These are phyloP conservation scores for Carallia pectinifolia DNA, from an alignment of 345 rosid species.

Conservation along the genomic window DNA sequence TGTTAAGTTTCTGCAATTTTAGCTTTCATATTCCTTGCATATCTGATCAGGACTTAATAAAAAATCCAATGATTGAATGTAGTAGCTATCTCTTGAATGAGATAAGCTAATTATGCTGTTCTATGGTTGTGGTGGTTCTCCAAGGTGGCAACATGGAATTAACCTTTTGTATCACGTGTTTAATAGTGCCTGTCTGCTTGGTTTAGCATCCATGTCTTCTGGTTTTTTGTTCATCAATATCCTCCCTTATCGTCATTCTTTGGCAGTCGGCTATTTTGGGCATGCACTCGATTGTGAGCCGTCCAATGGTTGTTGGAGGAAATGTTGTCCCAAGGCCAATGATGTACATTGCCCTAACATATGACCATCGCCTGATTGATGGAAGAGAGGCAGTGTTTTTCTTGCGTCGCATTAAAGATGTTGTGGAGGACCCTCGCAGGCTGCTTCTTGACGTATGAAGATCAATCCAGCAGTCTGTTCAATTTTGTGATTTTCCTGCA, in stretches of 20 bases:
- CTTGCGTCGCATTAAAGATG: slow-evolving; percentile 79
- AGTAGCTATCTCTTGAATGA: no score
- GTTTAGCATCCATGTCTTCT: no score
- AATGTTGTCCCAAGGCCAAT: slow-evolving; percentile 61
- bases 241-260: neutral
- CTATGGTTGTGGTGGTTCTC: no score
- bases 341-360: slow-evolving; percentile 83
- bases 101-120: no score
- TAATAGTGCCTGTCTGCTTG: no score
- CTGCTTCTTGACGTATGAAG: slow-evolving; percentile 58
- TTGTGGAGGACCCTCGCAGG: slow-evolving; percentile 82
- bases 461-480: slow-evolving; percentile 1
- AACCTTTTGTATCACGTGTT: no score
- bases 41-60: neutral
- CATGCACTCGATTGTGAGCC: slow-evolving; percentile 81
- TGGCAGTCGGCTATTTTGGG: slow-evolving; percentile 78
- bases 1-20: neutral
- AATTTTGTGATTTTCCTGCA: neutral
- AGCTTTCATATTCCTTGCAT: neutral
- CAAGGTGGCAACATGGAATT: no score
- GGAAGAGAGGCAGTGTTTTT: slow-evolving; percentile 91
- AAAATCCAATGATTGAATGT: no score
- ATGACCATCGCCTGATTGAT: slow-evolving; percentile 80
- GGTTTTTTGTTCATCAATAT: neutral
- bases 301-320: slow-evolving; percentile 82